phyloP scores from a whole-genome alignment of 2,329 filamentous ascomycete species.

The Trichoderma citrinoviride region DNA sequence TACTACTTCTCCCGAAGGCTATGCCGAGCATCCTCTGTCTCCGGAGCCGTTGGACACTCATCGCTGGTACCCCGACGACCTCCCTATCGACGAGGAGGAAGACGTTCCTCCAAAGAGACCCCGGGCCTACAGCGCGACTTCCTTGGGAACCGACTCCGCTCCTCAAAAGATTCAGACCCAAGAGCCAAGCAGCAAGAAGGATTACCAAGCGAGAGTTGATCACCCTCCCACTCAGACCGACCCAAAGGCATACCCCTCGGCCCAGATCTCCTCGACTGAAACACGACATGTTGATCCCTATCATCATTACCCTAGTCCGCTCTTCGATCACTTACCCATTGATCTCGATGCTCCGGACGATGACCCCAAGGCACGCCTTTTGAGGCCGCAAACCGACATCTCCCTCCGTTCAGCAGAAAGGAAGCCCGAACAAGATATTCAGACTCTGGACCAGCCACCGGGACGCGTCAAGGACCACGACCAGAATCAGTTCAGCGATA shows the following conservation, averaged over 20 bases:
- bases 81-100: constrained; percentile 1
- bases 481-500: not conserved
- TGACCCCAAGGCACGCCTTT: not conserved
- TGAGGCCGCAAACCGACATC: not conserved
- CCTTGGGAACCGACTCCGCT: not conserved
- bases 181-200: not conserved
- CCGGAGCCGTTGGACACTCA: constrained; percentile 25
- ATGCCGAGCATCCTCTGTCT: constrained; percentile 28
- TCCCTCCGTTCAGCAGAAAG: not conserved
- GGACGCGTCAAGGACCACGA: not conserved
- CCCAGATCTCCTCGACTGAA: not conserved
- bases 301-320: constrained; percentile 6
- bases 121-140: not conserved
- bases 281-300: constrained; percentile 10
- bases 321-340: constrained; percentile 1
- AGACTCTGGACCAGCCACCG: not conserved
- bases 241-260: not conserved
- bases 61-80: constrained; percentile 24
- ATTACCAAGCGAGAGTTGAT: not conserved
- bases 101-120: not conserved
- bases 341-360: not conserved
- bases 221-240: not conserved
- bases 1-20: constrained; percentile 28
- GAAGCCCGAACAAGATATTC: not conserved
- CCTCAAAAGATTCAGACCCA: not conserved